phyloP scores from a whole-genome alignment of 2,329 filamentous ascomycete species.

The Parasarocladium wereldwijsianum region DNA sequence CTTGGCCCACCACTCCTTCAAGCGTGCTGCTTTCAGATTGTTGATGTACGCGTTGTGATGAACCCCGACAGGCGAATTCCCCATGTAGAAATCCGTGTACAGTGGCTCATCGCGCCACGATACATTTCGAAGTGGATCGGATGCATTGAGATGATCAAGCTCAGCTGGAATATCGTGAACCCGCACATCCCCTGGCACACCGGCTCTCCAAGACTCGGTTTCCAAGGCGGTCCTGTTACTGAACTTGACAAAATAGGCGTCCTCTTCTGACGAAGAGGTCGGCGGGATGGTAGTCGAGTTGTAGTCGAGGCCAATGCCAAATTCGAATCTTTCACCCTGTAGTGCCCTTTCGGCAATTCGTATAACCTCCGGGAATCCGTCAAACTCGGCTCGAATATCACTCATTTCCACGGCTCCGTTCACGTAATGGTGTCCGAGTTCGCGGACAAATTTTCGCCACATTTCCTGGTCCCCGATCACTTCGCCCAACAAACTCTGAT shows the following conservation, averaged over 20 bases:
- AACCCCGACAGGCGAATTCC: constrained; percentile 19
- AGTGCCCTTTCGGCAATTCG: constrained; percentile 16
- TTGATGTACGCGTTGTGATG: constrained; percentile 22
- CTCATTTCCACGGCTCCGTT: constrained; percentile 11
- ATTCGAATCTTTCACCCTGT: constrained; percentile 18
- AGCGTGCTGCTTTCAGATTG: constrained; percentile 15
- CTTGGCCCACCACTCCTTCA: constrained; percentile 19
- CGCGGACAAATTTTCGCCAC: constrained; percentile 18
- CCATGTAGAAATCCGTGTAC: constrained; percentile 23
- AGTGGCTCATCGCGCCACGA: constrained; percentile 18
- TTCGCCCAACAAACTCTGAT: constrained; percentile 22
- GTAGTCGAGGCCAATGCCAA: constrained; percentile 24
- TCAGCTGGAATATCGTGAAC: constrained; percentile 14
- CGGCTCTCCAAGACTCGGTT: constrained; percentile 14
- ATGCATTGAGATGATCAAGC: constrained; percentile 7
- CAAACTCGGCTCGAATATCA: constrained; percentile 9
- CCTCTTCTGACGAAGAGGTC: constrained; percentile 21
- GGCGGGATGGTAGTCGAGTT: constrained; percentile 21
- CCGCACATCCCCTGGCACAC: constrained; percentile 14
- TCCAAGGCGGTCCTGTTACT: constrained; percentile 11
- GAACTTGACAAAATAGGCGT: constrained; percentile 18
- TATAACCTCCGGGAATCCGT: too few relatives aligned
- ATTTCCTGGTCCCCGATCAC: constrained; percentile 24
- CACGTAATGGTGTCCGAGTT: constrained; percentile 17
- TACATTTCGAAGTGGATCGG: constrained; percentile 7